Base-by-base conservation (phyloP, 73 alveolate species). In the Paramecium tetraurelia region DNA sequence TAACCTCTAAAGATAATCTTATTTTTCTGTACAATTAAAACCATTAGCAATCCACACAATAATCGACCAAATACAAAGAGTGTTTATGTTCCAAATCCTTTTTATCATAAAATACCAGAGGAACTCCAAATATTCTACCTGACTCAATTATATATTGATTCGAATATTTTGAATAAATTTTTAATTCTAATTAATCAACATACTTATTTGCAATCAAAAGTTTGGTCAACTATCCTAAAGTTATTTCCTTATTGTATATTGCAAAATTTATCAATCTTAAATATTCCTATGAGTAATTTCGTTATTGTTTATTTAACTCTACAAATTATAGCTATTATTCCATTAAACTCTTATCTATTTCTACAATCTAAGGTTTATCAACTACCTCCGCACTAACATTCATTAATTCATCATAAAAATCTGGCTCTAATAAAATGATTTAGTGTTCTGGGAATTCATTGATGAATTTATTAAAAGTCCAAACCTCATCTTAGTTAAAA, bases 81-180 rank as follows among this genome's bases (percentile, higher is more conserved):
- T 72, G 86, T 11, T 72, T 72, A 40, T 72, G 86, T 4, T 72
- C 86, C 8, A 38, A 29, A 14, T 72, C 86, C n/a, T 31, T 8
- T 35, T 35, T 72, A 72, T 72, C 33, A 36, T 72, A 72, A 10
- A 72, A 70, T 31, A 70, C 86, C 12, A 48, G 27, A 14, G 59
- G 59, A 21, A 48, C 59, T 72, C 86, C 86, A 72, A 36, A 72
- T 35, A 72, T 72, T 38, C 24, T 72, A 8, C 86, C 86, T 33
- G 57, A 36, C 18, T 72, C 86, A 35, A 72, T 72, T 31, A 31
- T 31, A 29, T 24, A 70, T 33, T 70, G 86, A 20, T 72, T 36
- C 4, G 21, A 36, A 72, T 36, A 72, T 22, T 72, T 33, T n/a
- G 38, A 16, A 38, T 72, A 72, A 1, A 72, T 72, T 36, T 72